phyloP scores from a whole-genome alignment of 208 protist species.

The Balamuthia mandrillaris region DNA sequence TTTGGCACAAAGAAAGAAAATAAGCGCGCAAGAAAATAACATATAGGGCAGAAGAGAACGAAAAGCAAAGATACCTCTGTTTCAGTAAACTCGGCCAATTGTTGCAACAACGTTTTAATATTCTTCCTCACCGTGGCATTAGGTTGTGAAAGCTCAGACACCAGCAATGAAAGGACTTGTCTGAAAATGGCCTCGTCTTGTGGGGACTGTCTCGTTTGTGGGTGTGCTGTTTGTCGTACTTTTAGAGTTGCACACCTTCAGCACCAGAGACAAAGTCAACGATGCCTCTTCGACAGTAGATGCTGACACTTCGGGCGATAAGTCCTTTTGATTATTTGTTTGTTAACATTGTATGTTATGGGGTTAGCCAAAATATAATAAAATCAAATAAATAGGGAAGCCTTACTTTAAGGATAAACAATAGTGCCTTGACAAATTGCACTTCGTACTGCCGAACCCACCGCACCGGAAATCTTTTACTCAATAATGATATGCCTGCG shows the following conservation, averaged over 20 bases:
- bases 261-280: not conserved
- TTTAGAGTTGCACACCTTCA: constrained; percentile 32
- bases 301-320: constrained; percentile 10
- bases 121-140: constrained; percentile 16
- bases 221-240: no score
- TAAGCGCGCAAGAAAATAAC: no score
- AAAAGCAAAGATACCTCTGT: not conserved
- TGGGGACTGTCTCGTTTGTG: no score
- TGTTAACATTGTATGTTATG: not conserved
- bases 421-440: constrained; percentile 44
- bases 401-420: constrained; percentile 51
- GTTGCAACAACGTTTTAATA: not conserved
- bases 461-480: not conserved
- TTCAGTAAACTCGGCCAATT: not conserved
- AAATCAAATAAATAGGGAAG: no score
- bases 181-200: not conserved
- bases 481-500: constrained; percentile 34
- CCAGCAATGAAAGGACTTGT: not conserved
- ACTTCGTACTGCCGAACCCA: constrained; percentile 9
- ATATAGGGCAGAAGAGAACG: no score
- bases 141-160: not conserved
- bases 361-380: not conserved
- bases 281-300: constrained; percentile 15
- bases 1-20: no score
- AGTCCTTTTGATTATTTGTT: not conserved